A percentile compares a stretch with the other conserved stretches of the same genome.
phyloP scores from a whole-genome alignment of 768 basidiomycete species.

The Hygrophoropsis aurantiaca region DNA sequence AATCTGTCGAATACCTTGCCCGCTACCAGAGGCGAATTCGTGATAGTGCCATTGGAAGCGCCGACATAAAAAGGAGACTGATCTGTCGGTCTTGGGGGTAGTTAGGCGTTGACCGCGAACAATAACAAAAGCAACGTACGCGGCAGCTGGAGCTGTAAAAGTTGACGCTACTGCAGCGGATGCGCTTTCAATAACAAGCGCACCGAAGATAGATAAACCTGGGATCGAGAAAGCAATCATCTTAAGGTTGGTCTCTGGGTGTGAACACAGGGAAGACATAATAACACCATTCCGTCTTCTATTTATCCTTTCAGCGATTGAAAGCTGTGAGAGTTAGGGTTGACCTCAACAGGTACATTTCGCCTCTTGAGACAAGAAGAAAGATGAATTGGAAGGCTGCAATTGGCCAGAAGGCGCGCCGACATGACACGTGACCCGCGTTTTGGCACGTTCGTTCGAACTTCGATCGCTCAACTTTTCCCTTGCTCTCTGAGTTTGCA shows the following conservation, averaged over 20 bases:
- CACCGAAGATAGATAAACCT: slow-evolving; percentile 16
- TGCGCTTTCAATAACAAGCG: slow-evolving; percentile 11
- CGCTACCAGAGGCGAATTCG: slow-evolving; percentile 34
- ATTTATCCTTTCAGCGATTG: too few relatives aligned
- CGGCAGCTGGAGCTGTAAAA: slow-evolving; percentile 28
- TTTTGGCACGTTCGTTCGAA: too few relatives aligned
- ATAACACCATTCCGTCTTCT: too few relatives aligned
- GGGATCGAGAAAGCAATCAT: neutral
- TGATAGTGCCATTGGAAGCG: slow-evolving; percentile 41
- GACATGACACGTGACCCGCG: too few relatives aligned
- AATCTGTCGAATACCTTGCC: slow-evolving; percentile 49
- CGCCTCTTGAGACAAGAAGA: too few relatives aligned
- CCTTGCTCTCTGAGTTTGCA: too few relatives aligned
- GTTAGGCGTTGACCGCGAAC: slow-evolving; percentile 1
- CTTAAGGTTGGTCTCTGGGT: neutral
- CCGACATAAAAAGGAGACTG: slow-evolving; percentile 42
- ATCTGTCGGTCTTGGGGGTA: slow-evolving; percentile 22
- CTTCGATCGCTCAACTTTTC: too few relatives aligned
- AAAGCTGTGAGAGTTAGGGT: too few relatives aligned
- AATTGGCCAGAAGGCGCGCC: too few relatives aligned
- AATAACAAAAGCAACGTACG: slow-evolving; percentile 15
- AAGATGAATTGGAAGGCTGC: too few relatives aligned
- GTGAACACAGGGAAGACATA: too few relatives aligned
- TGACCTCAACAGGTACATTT: too few relatives aligned
- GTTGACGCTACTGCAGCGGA: slow-evolving; percentile 22